Conservation (phyloP, 306 rosid species). For the Inga oerstediana region DNA sequence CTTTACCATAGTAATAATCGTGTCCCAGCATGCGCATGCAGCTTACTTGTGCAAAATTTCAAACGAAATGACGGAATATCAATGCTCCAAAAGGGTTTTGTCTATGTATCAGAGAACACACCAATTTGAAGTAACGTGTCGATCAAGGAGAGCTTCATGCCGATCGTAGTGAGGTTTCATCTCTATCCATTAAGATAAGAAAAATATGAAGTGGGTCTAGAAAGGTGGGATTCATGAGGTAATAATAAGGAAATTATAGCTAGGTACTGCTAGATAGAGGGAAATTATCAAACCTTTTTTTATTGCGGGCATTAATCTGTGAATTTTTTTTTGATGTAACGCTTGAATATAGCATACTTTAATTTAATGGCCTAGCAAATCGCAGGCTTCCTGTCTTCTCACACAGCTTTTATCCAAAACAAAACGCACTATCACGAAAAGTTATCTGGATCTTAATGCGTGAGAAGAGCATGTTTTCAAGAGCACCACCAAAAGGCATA, state of each 20-base stretch:
- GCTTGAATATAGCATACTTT: neutral
- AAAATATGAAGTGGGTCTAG: neutral
- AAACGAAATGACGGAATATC: conserved; percentile 7
- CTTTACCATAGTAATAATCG: conserved; percentile 11
- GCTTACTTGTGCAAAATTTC: conserved; percentile 1
- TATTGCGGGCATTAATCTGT: neutral
- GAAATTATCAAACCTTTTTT: neutral
- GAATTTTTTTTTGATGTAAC: neutral
- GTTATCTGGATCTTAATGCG: neutral
- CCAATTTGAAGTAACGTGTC: conserved; percentile 7
- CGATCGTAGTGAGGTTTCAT: conserved; percentile 1
- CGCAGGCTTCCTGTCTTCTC: neutral
- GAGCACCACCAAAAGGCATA: neutral
- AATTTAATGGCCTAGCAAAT: neutral
- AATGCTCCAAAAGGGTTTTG: conserved; percentile 8
- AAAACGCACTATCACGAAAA: neutral
- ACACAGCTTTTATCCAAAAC: neutral
- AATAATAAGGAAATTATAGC: neutral
- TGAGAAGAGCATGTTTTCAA: conserved; percentile 1
- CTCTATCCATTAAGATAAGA: conserved; percentile 23
- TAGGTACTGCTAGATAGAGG: neutral
- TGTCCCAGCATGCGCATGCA: conserved; percentile 31
- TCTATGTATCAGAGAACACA: neutral
- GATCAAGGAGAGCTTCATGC: conserved; percentile 8
- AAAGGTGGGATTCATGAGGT: neutral